Conservation (phyloP, 768 basidiomycete genomes). For the Kwoniella dejecticola region DNA sequence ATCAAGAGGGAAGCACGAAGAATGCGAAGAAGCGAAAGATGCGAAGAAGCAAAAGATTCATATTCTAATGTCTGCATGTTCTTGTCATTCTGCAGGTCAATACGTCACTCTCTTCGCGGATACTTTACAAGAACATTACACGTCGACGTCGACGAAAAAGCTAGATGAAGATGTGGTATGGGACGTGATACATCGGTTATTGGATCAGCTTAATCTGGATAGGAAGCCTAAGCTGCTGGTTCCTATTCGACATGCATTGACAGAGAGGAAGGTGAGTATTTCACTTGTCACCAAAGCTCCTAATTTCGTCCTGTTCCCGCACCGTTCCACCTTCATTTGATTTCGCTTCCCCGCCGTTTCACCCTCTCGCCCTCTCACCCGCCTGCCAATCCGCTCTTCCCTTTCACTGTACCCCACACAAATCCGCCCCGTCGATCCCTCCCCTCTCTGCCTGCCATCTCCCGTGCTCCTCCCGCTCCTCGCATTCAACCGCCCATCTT, state of each 20-base stretch:
- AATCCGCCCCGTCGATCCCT: too few relatives aligned
- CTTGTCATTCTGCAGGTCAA: constrained; percentile 8
- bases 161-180: constrained; percentile 56
- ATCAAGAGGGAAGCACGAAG: neutral
- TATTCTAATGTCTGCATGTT: too few relatives aligned
- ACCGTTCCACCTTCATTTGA: neutral
- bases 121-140: constrained; percentile 13
- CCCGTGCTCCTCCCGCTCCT: neutral
- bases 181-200: constrained; percentile 52
- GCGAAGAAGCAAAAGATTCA: too few relatives aligned
- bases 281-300: neutral
- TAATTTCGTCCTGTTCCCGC: neutral
- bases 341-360: neutral
- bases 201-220: constrained; percentile 18
- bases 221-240: constrained; percentile 67
- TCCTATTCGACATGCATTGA: constrained; percentile 73
- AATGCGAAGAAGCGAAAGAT: neutral
- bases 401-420: too few relatives aligned
- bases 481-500: neutral
- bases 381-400: too few relatives aligned
- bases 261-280: constrained; percentile 73
- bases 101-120: constrained; percentile 18
- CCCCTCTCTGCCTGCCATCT: neutral
- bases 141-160: constrained; percentile 49
- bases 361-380: neutral